phyloP scores from a whole-genome alignment of 352 stramenopile species.

The Ophiocytium majus region DNA sequence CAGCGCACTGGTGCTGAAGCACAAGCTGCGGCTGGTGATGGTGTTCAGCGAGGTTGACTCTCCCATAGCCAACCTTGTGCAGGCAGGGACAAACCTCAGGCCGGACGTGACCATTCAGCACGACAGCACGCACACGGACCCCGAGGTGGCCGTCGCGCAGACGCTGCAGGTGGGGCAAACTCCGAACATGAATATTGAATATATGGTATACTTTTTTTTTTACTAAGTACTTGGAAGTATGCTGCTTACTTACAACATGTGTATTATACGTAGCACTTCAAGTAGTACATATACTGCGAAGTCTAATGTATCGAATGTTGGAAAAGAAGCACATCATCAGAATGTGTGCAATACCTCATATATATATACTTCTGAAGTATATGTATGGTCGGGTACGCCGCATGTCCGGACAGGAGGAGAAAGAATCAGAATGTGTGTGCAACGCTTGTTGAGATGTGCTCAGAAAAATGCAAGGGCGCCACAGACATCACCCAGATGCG shows the following conservation, averaged over 20 bases:
- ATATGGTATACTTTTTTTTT: neutral
- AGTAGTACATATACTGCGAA: too few relatives aligned
- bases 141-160: conserved; percentile 34
- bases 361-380: too few relatives aligned
- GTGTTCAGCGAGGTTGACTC: conserved; percentile 56
- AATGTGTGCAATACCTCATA: too few relatives aligned
- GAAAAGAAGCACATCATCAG: too few relatives aligned
- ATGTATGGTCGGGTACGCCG: too few relatives aligned
- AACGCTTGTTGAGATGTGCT: too few relatives aligned
- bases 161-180: conserved; percentile 47
- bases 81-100: conserved; percentile 44
- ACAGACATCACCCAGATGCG: too few relatives aligned
- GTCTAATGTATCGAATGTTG: too few relatives aligned
- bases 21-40: conserved; percentile 55
- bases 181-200: too few relatives aligned
- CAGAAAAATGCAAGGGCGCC: too few relatives aligned
- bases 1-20: conserved; percentile 67
- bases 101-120: conserved; percentile 55
- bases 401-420: too few relatives aligned
- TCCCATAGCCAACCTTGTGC: conserved; percentile 47
- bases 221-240: neutral
- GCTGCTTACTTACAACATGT: neutral
- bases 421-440: too few relatives aligned
- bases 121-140: conserved; percentile 38
- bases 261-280: neutral